Evolutionary conservation across 768 basidiomycete species (phyloP).

Genomic region (Xanthoconium stramineum): DNA sequence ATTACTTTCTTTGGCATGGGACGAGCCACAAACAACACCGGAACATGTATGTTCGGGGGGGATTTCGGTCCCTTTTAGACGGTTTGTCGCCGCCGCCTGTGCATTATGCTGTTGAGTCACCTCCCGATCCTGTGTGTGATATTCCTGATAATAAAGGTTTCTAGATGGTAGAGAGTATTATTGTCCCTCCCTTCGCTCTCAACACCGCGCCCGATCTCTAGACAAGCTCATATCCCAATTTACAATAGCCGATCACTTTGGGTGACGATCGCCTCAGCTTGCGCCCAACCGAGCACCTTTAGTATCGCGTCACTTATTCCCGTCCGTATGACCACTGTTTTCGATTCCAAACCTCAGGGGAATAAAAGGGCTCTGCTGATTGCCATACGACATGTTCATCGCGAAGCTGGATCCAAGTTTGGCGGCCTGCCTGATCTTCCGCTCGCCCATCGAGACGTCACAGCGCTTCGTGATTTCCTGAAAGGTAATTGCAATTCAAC

Average conservation of each 20-base stretch:
- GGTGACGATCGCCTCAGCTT: not conserved
- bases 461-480: constrained; percentile 8
- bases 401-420: not conserved
- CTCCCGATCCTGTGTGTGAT: too few species aligned
- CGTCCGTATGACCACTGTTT: not conserved
- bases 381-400: constrained; percentile 9
- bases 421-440: constrained; percentile 4
- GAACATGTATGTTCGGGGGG: too few species aligned
- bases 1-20: too few species aligned
- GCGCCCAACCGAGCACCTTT: not conserved
- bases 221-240: not conserved
- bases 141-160: too few species aligned
- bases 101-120: too few species aligned
- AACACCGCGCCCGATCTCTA: not conserved
- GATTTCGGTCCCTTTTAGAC: too few species aligned
- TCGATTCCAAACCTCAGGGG: not conserved
- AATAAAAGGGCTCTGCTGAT: constrained; percentile 23
- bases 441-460: constrained; percentile 21
- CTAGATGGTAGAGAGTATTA: not conserved
- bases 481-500: constrained; percentile 12
- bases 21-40: too few species aligned
- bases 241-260: too few species aligned
- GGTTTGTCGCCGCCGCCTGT: too few species aligned
- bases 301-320: too few species aligned
- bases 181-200: not conserved